Evolutionary conservation across 2,329 filamentous ascomycete genomes (phyloP), one percentile per base, ranked within the genome.

Genomic region (Penicillium sp.): DNA sequence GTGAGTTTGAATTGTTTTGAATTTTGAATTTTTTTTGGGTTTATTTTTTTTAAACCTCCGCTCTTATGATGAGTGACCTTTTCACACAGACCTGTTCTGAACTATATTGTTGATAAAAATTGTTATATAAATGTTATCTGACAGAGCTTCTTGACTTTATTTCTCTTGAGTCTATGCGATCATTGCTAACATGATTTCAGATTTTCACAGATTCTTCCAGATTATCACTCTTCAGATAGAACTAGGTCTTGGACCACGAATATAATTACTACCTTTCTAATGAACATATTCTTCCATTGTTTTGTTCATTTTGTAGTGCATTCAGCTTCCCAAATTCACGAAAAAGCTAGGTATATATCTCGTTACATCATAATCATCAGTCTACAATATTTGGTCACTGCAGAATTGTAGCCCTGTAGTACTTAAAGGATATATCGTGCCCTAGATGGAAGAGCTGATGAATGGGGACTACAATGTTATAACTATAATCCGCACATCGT

Each of bases 41-140:
- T 34, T 33, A n/a, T 43, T n/a, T 19, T 52, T 25, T 50, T 41
- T 16, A 19, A 33, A 33, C 8, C 27, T 27, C 31, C 21, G 21
- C 48, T 53, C 23, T 40, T 53, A 53, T 57, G 54, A 56, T 56
- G 54, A 57, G 54, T 51, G 46, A 55, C 43, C 48, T 57, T 57
- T 57, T 54, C 50, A 55, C 43, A 57, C 54, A 57, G 54, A 57
- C 54, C 54, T 57, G 54, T 57, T 89, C 90, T 89, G 87, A 91
- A 79, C 82, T 80, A 79, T 78, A 84, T 69, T 79, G 77, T 74
- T 73, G 77, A 79, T 68, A 71, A 66, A 57, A 73, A 74, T 76
- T 62, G 74, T 73, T 44, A 44, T 44, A 44, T 44, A 44, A 44
- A 44, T 78, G 74, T 74, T 78, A 72, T 77, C 76, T 82, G 80